These are phyloP conservation scores for Solanum bulbocastanum DNA, from an alignment of 257 asterid genomes.

Conservation along the genomic window DNA sequence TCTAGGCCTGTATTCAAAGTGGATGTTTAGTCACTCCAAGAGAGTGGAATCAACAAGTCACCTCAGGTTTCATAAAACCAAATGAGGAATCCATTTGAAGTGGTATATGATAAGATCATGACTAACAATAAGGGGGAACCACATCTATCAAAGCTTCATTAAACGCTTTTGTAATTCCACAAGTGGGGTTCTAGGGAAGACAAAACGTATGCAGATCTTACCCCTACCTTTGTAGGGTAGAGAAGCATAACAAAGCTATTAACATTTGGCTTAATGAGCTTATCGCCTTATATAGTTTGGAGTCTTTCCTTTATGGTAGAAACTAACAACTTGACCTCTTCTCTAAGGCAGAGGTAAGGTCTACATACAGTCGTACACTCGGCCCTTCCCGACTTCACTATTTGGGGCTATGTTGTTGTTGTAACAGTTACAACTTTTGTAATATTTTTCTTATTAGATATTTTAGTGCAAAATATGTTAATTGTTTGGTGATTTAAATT, in stretches of 20 bases:
- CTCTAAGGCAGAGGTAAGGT: accelerated
- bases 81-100: background rate
- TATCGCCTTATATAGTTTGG: background rate
- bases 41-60: background rate
- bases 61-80: background rate
- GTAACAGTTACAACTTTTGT: background rate
- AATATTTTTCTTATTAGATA: background rate
- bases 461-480: background rate
- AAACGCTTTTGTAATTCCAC: background rate
- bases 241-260: background rate
- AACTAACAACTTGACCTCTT: background rate
- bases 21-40: background rate
- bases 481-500: background rate
- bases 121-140: background rate
- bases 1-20: background rate
- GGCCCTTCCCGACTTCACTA: background rate
- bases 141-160: background rate
- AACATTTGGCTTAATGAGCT: background rate
- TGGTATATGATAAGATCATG: background rate
- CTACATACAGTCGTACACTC: background rate
- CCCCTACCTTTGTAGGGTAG: background rate
- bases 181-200: accelerated
- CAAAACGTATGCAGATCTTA: background rate
- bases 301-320: background rate
- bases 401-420: background rate